Evolutionary conservation across 768 basidiomycete species (phyloP), one percentile per base, ranked within the genome.

Genomic region (Kockovaella imperatae): DNA sequence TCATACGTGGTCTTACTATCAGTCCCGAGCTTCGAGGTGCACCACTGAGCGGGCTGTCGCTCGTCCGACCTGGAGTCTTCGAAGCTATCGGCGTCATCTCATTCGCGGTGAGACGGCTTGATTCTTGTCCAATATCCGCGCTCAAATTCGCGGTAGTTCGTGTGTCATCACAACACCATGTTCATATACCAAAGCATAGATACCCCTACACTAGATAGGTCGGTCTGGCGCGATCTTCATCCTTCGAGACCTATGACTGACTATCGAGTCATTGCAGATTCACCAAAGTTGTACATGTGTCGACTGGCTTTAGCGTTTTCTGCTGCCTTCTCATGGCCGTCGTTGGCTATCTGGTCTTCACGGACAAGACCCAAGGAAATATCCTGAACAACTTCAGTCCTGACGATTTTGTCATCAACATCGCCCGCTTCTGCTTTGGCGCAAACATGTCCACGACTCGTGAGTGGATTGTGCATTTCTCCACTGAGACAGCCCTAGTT

Each of bases 381-480:
- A 87, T 97, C 45, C 74, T 99, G 56, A 97, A 97, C 72, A 96
- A 96, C 70, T 97, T 97, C 60, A 77, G 85, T 13, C 71, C 77
- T 81, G 76, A 78, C 54, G 87, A 93, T 62, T 79, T 82, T n/a
- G 60, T 96, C 49, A 95, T 97, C 74, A 97, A 97, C 63, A 76
- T 97, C 43, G 95, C 95, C 2, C 79, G 95, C 14, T 87, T 95
- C 58, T 89, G 86, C 64, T 89, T 91, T 64, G 90, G 89, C 10
- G 69, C 90, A 55, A 95, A 93, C 71, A 99, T 97, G 95, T 95
- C 96, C 62, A 91, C 91, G 1, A 99, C 95, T 0, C 79, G 62
- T 57, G 34, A 51, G 61, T 40, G 4, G 24, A 7, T 4, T 28
- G 20, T 11, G 4, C 18, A 10, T 32, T 20, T 8, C 20, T 11